Base-by-base conservation (phyloP, 257 asterid species). In the Orobanche coerulescens region DNA sequence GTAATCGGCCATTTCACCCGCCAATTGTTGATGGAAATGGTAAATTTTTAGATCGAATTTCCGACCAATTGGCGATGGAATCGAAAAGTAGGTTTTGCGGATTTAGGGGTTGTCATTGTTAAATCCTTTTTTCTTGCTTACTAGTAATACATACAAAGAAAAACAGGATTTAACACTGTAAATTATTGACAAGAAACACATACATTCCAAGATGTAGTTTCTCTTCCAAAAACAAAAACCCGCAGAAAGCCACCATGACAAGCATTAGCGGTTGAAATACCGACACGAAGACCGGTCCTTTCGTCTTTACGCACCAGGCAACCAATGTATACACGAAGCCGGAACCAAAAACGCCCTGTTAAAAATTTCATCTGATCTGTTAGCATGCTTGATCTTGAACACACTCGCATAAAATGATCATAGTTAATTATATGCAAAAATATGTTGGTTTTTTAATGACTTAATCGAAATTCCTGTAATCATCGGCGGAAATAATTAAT, bases 281-380 rank as follows among this genome's bases (percentile, higher is more conserved):
- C 0, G 87, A 81, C 8, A 76, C 82, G 8, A 76, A 81, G 44
- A 78, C 59, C 7, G 84, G 84, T 37, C 84, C 87, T 55, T 72
- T 73, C 62, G 53, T 30, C 2, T 68, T 58, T 12, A 79, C 70
- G 39, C 84, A 81, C 82, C 80, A 81, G 3, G 76, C 76, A 31
- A 78, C 48, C 37, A 76, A 31, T 0, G 74, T 16, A 7, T 48
- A 71, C 75, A 79, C 37, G n/a, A 71, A 11, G 9, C 79, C 87
- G 0, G 82, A 73, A 3, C 79, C 84, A 6, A 78, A 11, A 10
- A 72, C 8, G 5, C 82, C 87, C 87, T 81, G 65, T 20, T 20
- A n/a, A n/a, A 6, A 18, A 46, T 16, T 18, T 18, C 8, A 18
- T 7, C 6, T 10, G 10, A 43, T 15, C n/a, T 3, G 22, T n/a